Conservation (phyloP, 208 protist species). For the Trypanosoma scelopori region DNA sequence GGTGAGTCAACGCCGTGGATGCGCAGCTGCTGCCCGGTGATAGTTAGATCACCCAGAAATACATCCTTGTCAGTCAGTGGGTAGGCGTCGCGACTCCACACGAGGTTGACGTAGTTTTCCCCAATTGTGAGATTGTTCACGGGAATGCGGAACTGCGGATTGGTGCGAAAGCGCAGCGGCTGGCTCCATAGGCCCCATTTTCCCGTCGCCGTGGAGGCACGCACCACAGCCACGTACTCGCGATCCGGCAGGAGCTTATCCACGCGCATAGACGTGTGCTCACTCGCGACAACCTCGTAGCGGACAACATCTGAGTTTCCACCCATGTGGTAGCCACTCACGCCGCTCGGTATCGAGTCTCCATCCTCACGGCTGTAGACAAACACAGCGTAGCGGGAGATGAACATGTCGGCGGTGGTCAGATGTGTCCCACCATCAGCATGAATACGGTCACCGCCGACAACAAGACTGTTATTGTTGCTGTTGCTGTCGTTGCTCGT, state of each 20-base stretch:
- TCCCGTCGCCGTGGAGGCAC: slow-evolving; percentile 74
- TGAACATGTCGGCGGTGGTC: slow-evolving; percentile 60
- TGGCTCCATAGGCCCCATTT: slow-evolving; percentile 89
- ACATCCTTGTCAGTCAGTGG: slow-evolving; percentile 47
- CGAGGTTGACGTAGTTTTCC: slow-evolving; percentile 92
- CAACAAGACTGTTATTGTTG: background rate
- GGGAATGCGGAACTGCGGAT: slow-evolving; percentile 84
- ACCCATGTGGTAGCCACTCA: slow-evolving; percentile 76
- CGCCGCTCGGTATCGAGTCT: slow-evolving; percentile 36
- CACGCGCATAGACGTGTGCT: slow-evolving; percentile 84
- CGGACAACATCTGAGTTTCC: slow-evolving; percentile 67
- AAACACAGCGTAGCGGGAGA: slow-evolving; percentile 81
- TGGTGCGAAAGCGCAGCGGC: slow-evolving; percentile 85
- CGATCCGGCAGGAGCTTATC: slow-evolving; percentile 78
- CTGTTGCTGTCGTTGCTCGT: background rate
- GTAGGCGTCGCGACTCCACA: slow-evolving; percentile 73
- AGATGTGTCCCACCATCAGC: slow-evolving; percentile 11
- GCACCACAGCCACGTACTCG: slow-evolving; percentile 87
- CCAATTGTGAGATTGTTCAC: slow-evolving; percentile 86
- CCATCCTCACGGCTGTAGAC: slow-evolving; percentile 55
- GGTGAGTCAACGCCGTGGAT: slow-evolving; percentile 80
- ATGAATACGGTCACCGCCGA: background rate
- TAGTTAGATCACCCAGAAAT: slow-evolving; percentile 73
- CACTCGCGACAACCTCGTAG: slow-evolving; percentile 62
- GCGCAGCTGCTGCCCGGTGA: slow-evolving; percentile 88